A percentile compares a stretch with the other conserved stretches of the same genome.
phyloP scores from a whole-genome alignment of 2,329 filamentous ascomycete genomes.

The Didymella sp. region DNA sequence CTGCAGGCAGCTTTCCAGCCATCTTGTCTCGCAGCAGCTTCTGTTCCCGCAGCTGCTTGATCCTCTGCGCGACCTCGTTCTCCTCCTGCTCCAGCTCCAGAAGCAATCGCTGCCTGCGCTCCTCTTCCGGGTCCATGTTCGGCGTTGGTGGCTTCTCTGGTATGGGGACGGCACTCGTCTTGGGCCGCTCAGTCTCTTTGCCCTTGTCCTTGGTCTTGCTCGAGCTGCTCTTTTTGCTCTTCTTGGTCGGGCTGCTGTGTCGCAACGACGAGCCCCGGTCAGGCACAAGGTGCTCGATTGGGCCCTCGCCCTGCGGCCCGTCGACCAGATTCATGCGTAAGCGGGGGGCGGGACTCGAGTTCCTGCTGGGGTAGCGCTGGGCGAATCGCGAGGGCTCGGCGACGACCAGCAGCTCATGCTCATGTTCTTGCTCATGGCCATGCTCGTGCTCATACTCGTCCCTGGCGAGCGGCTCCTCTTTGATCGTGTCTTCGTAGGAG shows the following conservation, averaged over 20 bases:
- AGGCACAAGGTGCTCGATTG: constrained; percentile 42
- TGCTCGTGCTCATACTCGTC: constrained; percentile 17
- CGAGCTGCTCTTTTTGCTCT: constrained; percentile 34
- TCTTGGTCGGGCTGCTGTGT: constrained; percentile 45
- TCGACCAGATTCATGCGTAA: constrained; percentile 34
- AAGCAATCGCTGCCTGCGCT: constrained; percentile 39
- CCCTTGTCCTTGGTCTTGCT: constrained; percentile 34
- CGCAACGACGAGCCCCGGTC: constrained; percentile 44
- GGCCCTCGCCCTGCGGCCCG: constrained; percentile 33
- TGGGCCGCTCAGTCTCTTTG: neutral
- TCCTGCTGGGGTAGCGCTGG: constrained; percentile 42
- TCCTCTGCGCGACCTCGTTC: constrained; percentile 64
- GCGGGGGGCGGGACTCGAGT: constrained; percentile 39
- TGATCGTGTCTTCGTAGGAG: constrained; percentile 48
- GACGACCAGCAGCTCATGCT: neutral
- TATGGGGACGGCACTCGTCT: neutral
- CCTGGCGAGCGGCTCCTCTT: constrained; percentile 41
- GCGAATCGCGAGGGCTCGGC: constrained; percentile 39
- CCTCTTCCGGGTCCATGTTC: constrained; percentile 32
- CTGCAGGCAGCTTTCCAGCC: constrained; percentile 42
- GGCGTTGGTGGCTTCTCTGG: neutral
- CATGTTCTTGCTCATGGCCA: neutral
- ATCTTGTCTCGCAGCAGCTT: constrained; percentile 61
- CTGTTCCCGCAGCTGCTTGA: constrained; percentile 64
- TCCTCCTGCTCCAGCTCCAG: constrained; percentile 53